These are phyloP conservation scores for Candida mesenterica DNA, from an alignment of 1,139 yeast genomes.

Conservation along the genomic window DNA sequence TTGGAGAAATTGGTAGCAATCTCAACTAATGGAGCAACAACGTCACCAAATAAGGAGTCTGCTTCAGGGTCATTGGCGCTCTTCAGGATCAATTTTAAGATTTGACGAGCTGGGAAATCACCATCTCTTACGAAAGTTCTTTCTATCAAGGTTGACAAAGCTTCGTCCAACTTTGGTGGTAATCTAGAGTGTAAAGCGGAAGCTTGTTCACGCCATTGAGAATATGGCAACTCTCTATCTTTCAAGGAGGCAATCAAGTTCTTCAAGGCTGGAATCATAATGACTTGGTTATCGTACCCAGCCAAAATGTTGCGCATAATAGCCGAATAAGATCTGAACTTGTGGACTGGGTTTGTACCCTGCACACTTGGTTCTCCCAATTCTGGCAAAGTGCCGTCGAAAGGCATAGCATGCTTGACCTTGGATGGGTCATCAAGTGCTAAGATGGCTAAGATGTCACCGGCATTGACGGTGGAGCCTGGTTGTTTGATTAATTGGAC, in stretches of 20 bases:
- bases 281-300: conserved; percentile 95
- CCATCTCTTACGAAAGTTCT: conserved; percentile 66
- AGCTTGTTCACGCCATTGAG: conserved; percentile 84
- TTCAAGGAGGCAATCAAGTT: conserved; percentile 70
- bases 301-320: conserved; percentile 74
- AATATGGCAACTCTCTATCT: conserved; percentile 81
- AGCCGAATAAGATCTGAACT: conserved; percentile 55
- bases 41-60: conserved; percentile 51
- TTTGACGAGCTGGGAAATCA: conserved; percentile 91
- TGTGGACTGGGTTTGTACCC: conserved; percentile 84
- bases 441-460: conserved; percentile 92
- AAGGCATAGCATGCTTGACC: conserved; percentile 95
- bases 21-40: conserved; percentile 69
- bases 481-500: conserved; percentile 95
- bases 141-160: conserved; percentile 63
- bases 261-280: conserved; percentile 79
- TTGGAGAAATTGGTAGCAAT: conserved; percentile 69
- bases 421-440: conserved; percentile 95
- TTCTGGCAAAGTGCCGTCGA: conserved; percentile 89
- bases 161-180: conserved; percentile 71
- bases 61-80: conserved; percentile 49
- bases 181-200: conserved; percentile 92
- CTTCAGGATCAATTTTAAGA: conserved; percentile 60
- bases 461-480: conserved; percentile 95
- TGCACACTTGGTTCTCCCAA: conserved; percentile 77